Evolutionary conservation across 208 protist genomes (phyloP).

Genomic region (Acanthamoeba castellanii): DNA sequence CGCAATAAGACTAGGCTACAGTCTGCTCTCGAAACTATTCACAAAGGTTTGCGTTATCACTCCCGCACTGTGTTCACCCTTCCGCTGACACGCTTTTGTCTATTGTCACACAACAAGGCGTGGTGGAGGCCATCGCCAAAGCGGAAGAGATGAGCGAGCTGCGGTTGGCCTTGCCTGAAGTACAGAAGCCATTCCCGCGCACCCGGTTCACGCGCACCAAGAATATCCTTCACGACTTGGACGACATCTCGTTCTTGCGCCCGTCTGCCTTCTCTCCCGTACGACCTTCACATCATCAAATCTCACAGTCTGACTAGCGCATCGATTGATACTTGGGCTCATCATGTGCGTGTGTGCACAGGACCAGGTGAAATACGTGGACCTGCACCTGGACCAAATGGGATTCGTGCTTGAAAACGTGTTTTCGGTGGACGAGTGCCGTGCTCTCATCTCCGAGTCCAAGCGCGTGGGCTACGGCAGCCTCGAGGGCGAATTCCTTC

Average conservation of each 20-base stretch:
- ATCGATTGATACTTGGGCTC: no score
- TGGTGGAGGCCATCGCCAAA: background rate
- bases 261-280: background rate
- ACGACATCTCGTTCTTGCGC: background rate
- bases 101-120: background rate
- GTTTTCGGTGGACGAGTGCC: background rate
- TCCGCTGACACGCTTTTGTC: no score
- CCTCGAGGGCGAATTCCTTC: background rate
- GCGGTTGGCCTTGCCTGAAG: background rate
- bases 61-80: no score
- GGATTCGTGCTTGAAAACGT: slow-evolving; percentile 7
- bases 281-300: no score
- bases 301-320: no score
- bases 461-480: background rate
- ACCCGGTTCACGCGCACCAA: slow-evolving; percentile 13
- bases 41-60: background rate
- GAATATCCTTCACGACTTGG: background rate
- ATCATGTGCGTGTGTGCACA: background rate
- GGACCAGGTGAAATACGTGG: background rate
- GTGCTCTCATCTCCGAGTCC: background rate
- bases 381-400: background rate
- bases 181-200: background rate
- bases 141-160: background rate
- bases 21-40: background rate
- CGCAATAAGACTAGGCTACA: background rate